Evolutionary conservation across 2,329 filamentous ascomycete species (phyloP).

Genomic region (Fusarium nisikadoi): DNA sequence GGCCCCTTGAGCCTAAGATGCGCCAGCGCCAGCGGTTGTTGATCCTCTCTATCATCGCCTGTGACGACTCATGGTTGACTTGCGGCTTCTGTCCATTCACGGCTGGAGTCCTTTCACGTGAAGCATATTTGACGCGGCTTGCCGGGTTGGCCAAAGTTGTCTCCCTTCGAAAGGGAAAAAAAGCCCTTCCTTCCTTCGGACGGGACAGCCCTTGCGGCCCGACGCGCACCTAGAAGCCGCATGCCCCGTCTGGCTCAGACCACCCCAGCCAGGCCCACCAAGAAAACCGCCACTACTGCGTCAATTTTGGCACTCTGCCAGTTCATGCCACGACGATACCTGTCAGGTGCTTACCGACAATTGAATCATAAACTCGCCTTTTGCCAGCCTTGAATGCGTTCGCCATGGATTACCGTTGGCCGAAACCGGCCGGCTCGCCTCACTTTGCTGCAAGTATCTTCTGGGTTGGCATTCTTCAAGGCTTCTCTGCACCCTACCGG

Average conservation of each 20-base stretch:
- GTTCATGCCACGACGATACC: neutral
- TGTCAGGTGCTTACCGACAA: slow-evolving; percentile 18
- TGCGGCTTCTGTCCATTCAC: slow-evolving; percentile 3
- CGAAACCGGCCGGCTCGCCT: neutral
- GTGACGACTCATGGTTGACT: neutral
- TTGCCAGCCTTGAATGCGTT: neutral
- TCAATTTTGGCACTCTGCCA: slow-evolving; percentile 7
- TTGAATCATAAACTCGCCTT: neutral
- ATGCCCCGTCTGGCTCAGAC: slow-evolving; percentile 37
- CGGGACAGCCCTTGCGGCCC: slow-evolving; percentile 46
- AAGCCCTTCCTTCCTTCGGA: slow-evolving; percentile 36
- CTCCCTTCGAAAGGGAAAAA: slow-evolving; percentile 25
- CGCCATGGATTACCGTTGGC: neutral
- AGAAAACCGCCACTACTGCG: slow-evolving; percentile 10
- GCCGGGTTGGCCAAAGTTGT: slow-evolving; percentile 36
- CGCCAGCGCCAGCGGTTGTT: neutral
- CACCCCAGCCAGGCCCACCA: slow-evolving; percentile 25
- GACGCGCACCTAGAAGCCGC: slow-evolving; percentile 43
- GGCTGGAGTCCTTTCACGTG: slow-evolving; percentile 36
- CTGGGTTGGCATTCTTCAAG: neutral
- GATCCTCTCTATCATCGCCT: neutral
- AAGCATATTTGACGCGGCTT: slow-evolving; percentile 43
- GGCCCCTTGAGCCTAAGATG: neutral
- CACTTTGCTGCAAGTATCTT: neutral
- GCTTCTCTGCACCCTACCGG: neutral